Evolutionary conservation across 805 yeast species (phyloP), one percentile per base, ranked within the genome.

Genomic region (Suhomyces canberraensis): DNA sequence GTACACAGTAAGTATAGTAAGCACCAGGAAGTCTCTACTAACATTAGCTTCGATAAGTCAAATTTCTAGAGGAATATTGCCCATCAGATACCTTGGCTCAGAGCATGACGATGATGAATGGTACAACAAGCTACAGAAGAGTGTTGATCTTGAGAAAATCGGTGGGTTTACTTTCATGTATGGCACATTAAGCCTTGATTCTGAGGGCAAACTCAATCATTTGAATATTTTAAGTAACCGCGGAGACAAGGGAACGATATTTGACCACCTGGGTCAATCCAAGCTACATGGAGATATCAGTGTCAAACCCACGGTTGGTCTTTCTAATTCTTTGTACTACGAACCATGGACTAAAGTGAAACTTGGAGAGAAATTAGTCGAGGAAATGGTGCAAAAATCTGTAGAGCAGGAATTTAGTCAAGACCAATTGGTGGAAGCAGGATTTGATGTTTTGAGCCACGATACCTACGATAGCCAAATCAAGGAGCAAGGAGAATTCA

Each of bases 321-420:
- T 85, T 11, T 81, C 90, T 1, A 85, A 85, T 52, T 82, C 90
- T 2, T 60, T 76, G n/a, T 75, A 67, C 46, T 66, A 71, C 20
- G 67, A 77, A 17, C 83, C 86, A 5, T 90, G 98, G 97, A 72
- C 74, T 0, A 91, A 90, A 50, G 83, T 83, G 0, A 46, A 52
- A 4, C 36, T 61, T 4, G 96, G 91, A 0, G 54, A 51, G 31
- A 15, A 32, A 7, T 33, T 57, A 21, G 45, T 69, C 20, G 45
- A 50, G 9, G 43, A 47, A 5, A 21, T 56, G 29, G 47, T 64
- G 11, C 16, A 45, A 4, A 26, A 40, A n/a, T 39, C 64, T 0
- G 37, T 50, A 2, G 45, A 33, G 1, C 14, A 39, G 3, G 28
- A 39, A 0, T 42, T 44, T 34, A 28, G 56, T 4, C 65, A 72